Base-by-base conservation (phyloP, 768 basidiomycete genomes). In the Pisolithus tinctorius region DNA sequence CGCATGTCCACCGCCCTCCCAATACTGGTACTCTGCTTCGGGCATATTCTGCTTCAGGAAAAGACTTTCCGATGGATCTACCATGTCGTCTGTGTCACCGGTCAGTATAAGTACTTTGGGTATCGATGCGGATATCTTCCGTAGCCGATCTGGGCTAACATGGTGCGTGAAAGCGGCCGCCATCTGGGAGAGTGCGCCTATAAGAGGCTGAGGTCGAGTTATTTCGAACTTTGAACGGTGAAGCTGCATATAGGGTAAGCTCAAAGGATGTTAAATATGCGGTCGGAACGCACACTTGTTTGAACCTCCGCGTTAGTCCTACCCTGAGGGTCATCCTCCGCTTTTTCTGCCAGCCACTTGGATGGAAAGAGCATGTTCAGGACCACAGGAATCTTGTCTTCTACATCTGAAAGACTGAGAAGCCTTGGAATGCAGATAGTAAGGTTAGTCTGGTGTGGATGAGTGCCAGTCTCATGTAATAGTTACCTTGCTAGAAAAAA, bases 101-200 rank as follows among this genome's bases (percentile, higher is more conserved):
- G 83, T 85, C n/a, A 88, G 60, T 34, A 80, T 82, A 29, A 74
- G 58, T 7, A 88, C 74, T 60, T 87, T 88, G 10, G 86, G 83
- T 20, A 90, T 77, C 4, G 71, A 68, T 0, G 65, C 61, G 0
- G 81, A 78, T 42, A 88, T 77, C 34, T 53, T 61, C 11, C 67
- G 65, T 17, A 86, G 71, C 4, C 77, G 73, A 0, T 71, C 71
- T 0, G 75, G 65, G 4, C 69, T 60, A 56, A 88, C 81, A 48
- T 74, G 60, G 60, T 91, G 88, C 0, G 82, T 84, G 1, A 86
- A 55, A 0, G 60, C 82, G 1, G 89, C 86, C 13, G 70, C 72
- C 79, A 86, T 82, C 63, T 93, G 91, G 10, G 84, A 88, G 14
- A 92, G 51, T 26, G 78, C 68, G 0, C 89, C 89, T 16, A 78